Base-by-base conservation (phyloP, 768 basidiomycete genomes). In the Psilocybe cyanescens region DNA sequence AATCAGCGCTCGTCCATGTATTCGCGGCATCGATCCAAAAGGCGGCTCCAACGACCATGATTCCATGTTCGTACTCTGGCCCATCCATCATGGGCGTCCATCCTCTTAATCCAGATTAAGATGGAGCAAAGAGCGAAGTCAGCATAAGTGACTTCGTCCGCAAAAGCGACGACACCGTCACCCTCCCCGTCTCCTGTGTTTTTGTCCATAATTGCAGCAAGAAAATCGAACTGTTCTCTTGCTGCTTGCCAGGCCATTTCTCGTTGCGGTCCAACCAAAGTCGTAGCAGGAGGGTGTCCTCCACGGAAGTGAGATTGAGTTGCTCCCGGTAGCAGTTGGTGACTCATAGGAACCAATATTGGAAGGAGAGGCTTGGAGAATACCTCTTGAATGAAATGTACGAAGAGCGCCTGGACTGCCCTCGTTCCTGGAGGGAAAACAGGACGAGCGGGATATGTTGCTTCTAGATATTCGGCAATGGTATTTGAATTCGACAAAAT, bases 71-170 rank as follows among this genome's bases (percentile, higher is more conserved):
- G 74, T n/a, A 92, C 80, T 56, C 85, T 75, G 24, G 80, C 76
- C 90, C 90, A 92, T 12, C 87, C 88, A 63, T 91, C 88, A 58
- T 88, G 85, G n/a, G 87, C 81, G 3, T 88, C 83, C 69, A 91
- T 84, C 51, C 83, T 79, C 70, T 91, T 86, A 45, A 91, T 86
- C 89, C 89, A 92, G 49, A 91, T 82, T 45, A 92, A 73, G 16
- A 89, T 81, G 0, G 90, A 84, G 65, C 88, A 90, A 19, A 92
- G 73, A 4, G 88, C 85, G 68, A 92, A 91, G 65, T 92, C 90
- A 1, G 88, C 88, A 65, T 91, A 90, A 8, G 83, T 85, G 53
- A 91, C 78, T 17, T 89, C 86, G 37, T 79, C 76, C 3, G 90
- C 90, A 81, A 86, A 86, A 14, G 76, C 84, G 35, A 90, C 86